Evolutionary conservation across 164 flowering plant genomes (phyloP).

Genomic region (Protea cynaroides): DNA sequence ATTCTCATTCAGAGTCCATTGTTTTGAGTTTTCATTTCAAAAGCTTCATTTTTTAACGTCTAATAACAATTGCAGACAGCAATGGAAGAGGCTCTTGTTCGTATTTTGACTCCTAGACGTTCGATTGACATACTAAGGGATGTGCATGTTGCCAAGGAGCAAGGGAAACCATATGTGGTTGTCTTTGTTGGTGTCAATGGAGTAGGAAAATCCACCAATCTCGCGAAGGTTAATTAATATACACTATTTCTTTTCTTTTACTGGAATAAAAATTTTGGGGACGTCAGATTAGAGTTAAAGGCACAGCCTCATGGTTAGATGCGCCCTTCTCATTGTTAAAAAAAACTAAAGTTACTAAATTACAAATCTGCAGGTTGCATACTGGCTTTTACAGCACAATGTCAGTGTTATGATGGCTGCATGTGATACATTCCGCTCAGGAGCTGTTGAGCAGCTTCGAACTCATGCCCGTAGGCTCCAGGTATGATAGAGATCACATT

Average conservation of each 20-base stretch:
- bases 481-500: slow-evolving; percentile 25
- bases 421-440: slow-evolving; percentile 78
- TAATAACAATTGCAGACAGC: slow-evolving; percentile 41
- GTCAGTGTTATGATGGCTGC: slow-evolving; percentile 85
- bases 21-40: not conserved
- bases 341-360: not conserved
- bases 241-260: not conserved
- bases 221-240: slow-evolving; percentile 48
- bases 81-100: slow-evolving; percentile 83
- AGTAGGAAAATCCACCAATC: slow-evolving; percentile 78
- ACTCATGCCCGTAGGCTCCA: slow-evolving; percentile 81
- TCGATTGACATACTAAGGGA: slow-evolving; percentile 76
- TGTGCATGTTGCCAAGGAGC: slow-evolving; percentile 74
- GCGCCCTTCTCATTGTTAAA: not conserved
- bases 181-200: slow-evolving; percentile 86
- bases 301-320: not conserved
- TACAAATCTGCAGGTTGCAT: slow-evolving; percentile 51
- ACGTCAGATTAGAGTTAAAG: not conserved
- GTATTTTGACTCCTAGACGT: slow-evolving; percentile 70
- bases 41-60: not conserved
- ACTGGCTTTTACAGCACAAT: slow-evolving; percentile 77
- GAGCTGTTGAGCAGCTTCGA: slow-evolving; percentile 80
- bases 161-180: slow-evolving; percentile 66
- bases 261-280: not conserved
- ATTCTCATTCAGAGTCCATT: not conserved